These are phyloP conservation scores for Barnettozyma wickerhamii DNA, from an alignment of 805 yeast species.

Conservation along the genomic window DNA sequence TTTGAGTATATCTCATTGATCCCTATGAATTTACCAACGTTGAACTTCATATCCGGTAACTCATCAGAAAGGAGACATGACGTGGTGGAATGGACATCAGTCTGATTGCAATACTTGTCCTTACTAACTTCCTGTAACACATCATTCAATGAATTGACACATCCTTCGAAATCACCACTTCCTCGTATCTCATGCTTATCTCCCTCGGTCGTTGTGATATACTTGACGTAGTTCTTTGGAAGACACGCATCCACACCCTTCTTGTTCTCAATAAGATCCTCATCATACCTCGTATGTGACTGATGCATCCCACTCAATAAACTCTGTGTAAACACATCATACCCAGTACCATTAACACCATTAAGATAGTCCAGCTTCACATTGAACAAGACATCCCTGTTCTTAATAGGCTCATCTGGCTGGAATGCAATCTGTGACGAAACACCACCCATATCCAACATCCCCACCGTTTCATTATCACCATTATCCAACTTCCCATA, in stretches of 20 bases:
- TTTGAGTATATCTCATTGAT: conserved; percentile 69
- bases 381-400: conserved; percentile 43
- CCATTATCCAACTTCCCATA: conserved; percentile 36
- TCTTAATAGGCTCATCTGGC: conserved; percentile 42
- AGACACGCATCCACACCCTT: conserved; percentile 49
- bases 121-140: conserved; percentile 29
- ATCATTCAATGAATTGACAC: conserved; percentile 44
- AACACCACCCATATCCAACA: conserved; percentile 99
- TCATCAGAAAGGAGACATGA: conserved; percentile 50
- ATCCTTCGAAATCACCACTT: conserved; percentile 44
- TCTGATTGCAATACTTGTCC: conserved; percentile 21
- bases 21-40: conserved; percentile 53
- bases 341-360: conserved; percentile 25
- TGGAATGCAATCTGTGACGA: conserved; percentile 73
- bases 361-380: conserved; percentile 36
- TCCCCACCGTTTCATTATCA: conserved; percentile 50
- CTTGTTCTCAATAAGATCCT: conserved; percentile 27
- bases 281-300: conserved; percentile 44
- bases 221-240: conserved; percentile 39
- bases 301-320: conserved; percentile 61
- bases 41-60: conserved; percentile 55
- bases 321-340: conserved; percentile 48
- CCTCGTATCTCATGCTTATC: conserved; percentile 37
- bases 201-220: conserved; percentile 12
- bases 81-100: conserved; percentile 21